Conservation (phyloP, 2,329 filamentous ascomycete species). For the Cladosporium colombiae region DNA sequence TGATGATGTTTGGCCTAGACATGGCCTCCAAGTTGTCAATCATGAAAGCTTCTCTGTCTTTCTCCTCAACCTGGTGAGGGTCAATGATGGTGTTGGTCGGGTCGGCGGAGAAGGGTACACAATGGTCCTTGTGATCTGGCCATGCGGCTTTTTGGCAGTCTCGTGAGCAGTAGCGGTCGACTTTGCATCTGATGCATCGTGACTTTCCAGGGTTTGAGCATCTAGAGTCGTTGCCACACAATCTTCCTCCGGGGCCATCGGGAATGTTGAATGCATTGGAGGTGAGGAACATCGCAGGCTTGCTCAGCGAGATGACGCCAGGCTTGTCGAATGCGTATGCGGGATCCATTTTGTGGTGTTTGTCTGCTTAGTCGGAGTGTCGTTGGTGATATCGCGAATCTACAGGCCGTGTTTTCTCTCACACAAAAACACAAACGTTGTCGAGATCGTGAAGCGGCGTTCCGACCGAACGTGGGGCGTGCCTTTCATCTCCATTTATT, state of each 20-base stretch:
- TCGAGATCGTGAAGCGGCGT: not conserved
- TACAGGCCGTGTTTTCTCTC: not conserved
- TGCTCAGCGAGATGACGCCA: slow-evolving; percentile 9
- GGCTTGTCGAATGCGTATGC: slow-evolving; percentile 17
- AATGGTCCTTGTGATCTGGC: slow-evolving; percentile 39
- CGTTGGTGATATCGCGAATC: not conserved
- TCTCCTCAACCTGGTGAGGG: slow-evolving; percentile 5
- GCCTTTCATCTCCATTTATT: not conserved
- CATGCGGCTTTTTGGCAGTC: slow-evolving; percentile 39
- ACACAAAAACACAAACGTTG: not conserved
- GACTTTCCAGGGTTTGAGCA: slow-evolving; percentile 11
- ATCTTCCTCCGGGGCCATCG: slow-evolving; percentile 12
- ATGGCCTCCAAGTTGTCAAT: slow-evolving; percentile 6
- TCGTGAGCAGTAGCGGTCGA: slow-evolving; percentile 35
- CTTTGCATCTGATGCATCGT: slow-evolving; percentile 36
- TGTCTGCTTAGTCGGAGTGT: not conserved
- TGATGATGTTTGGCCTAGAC: slow-evolving; percentile 7
- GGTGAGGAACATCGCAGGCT: slow-evolving; percentile 15
- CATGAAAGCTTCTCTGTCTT: slow-evolving; percentile 13
- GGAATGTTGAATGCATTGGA: slow-evolving; percentile 15
- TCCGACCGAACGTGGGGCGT: not conserved
- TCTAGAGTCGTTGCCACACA: slow-evolving; percentile 13
- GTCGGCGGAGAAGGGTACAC: slow-evolving; percentile 19
- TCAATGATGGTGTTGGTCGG: slow-evolving; percentile 16
- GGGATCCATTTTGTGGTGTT: not conserved